Percentiles rank a stretch among this genome's conserved stretches.
phyloP scores from a whole-genome alignment of 345 rosid species.

The Sisymbrium altissimum region DNA sequence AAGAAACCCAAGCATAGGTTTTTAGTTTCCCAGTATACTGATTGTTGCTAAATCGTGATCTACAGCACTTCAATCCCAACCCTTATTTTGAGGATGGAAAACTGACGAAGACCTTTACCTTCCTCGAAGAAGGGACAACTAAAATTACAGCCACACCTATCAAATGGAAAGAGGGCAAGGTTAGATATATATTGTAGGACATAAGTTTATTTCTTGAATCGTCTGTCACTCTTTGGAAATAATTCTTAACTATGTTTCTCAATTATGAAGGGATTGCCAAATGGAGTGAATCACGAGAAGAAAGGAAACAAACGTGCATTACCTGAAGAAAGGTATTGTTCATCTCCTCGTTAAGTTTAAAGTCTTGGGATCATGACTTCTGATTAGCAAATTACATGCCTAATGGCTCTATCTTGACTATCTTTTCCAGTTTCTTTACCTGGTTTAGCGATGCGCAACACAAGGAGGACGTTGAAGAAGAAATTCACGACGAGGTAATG shows the following conservation, averaged over 20 bases:
- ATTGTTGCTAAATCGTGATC: neutral
- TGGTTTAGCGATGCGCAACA: constrained; percentile 68
- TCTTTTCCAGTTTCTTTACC: constrained; percentile 68
- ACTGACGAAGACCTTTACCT: constrained; percentile 77
- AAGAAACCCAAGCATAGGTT: neutral
- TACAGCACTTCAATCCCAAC: constrained; percentile 69
- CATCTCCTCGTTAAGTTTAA: constrained; percentile 6
- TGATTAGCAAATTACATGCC: neutral
- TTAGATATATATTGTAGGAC: neutral
- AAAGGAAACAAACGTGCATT: constrained; percentile 85
- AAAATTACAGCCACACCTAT: constrained; percentile 68
- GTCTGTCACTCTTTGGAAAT: neutral
- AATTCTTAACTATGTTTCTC: constrained; percentile 5
- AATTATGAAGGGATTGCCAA: constrained; percentile 61
- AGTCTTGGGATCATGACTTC: constrained; percentile 9
- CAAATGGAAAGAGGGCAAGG: constrained; percentile 93
- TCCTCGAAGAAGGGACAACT: constrained; percentile 77
- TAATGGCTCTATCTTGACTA: neutral
- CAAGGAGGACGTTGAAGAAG: constrained; percentile 57
- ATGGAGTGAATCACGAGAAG: constrained; percentile 80
- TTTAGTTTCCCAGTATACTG: neutral
- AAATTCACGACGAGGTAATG: constrained; percentile 73
- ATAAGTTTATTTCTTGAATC: neutral
- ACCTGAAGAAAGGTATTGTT: constrained; percentile 64
- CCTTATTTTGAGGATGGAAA: constrained; percentile 80